These are phyloP conservation scores for Tephrocybe sp. DNA, from an alignment of 768 basidiomycete genomes.

Conservation along the genomic window DNA sequence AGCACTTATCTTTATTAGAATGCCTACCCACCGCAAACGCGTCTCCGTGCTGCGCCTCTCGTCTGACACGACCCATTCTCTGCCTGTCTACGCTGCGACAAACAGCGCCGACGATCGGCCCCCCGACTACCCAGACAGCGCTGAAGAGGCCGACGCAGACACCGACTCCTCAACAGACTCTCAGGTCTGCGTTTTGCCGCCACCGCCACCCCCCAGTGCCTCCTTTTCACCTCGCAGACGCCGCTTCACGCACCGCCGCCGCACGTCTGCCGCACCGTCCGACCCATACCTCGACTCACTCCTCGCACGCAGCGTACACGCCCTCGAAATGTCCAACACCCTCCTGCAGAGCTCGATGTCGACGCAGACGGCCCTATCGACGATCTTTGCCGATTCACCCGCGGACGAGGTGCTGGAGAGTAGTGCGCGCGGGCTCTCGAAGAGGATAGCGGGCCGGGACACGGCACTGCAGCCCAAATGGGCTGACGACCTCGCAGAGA, in stretches of 20 bases:
- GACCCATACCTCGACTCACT: slow-evolving; percentile 76
- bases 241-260: slow-evolving; percentile 21
- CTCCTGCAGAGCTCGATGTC: slow-evolving; percentile 75
- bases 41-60: neutral
- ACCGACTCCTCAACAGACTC: slow-evolving; percentile 36
- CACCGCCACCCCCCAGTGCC: slow-evolving; percentile 28
- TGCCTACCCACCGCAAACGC: neutral
- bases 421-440: slow-evolving; percentile 51
- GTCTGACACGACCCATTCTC: neutral
- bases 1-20: slow-evolving; percentile 7
- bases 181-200: too few relatives aligned
- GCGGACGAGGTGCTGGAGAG: slow-evolving; percentile 48
- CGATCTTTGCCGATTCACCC: slow-evolving; percentile 47
- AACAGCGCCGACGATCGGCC: slow-evolving; percentile 50
- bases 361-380: slow-evolving; percentile 55
- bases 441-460: slow-evolving; percentile 46
- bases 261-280: slow-evolving; percentile 26
- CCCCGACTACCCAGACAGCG: slow-evolving; percentile 76
- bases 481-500: slow-evolving; percentile 69
- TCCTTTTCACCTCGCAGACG: slow-evolving; percentile 30
- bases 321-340: slow-evolving; percentile 82
- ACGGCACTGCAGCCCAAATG: slow-evolving; percentile 49
- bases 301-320: slow-evolving; percentile 79
- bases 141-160: slow-evolving; percentile 76
- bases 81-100: slow-evolving; percentile 54